Evolutionary conservation across 2,329 filamentous ascomycete genomes (phyloP), one percentile per base, ranked within the genome.

Genomic region (Fusarium avenaceum): DNA sequence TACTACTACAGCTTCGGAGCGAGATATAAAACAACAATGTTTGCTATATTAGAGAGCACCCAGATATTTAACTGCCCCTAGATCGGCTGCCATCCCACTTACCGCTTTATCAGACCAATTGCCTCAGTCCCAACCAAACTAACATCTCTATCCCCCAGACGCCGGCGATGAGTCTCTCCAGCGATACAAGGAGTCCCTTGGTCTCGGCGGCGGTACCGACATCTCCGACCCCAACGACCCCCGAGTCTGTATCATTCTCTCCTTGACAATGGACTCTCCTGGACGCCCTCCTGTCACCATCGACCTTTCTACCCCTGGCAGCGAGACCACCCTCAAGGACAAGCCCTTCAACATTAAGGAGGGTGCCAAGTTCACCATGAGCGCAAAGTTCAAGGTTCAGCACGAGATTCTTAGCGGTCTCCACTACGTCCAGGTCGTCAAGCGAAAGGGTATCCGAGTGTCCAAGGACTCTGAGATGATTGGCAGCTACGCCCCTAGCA

Each of bases 401-500:
- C 94, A 97, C 80, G 92, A 98, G 81, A 95, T 99, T 71, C 87
- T 98, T 56, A 96, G 92, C 74, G 96, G 96, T 45, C 83, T 99
- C 77, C 96, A 97, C 84, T 99, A 98, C 80, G 88, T 99, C 59
- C 96, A 99, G 83, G 87, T 94, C 40, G 92, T 97, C 67, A 97
- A 96, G 87, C 87, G 94, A 74, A 94, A 94, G 85, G 92, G 92
- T 55, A 86, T 98, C 78, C 89, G 88, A 62, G 89, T 95, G 65
- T 92, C 91, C 84, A 99, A 97, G 88, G 92, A 96, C 76, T 92
- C 96, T 74, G 95, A 98, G 84, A 99, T 99, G 96, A 92, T 99
- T 87, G 94, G 95, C 73, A 97, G 93, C 75, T 99, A 95, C 77
- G 92, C 93, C 56, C 96, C 96, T 70, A 97, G 91, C 84, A 98